Evolutionary conservation across 2,329 filamentous ascomycete species (phyloP).

Genomic region (Metarhizium robertsii): DNA sequence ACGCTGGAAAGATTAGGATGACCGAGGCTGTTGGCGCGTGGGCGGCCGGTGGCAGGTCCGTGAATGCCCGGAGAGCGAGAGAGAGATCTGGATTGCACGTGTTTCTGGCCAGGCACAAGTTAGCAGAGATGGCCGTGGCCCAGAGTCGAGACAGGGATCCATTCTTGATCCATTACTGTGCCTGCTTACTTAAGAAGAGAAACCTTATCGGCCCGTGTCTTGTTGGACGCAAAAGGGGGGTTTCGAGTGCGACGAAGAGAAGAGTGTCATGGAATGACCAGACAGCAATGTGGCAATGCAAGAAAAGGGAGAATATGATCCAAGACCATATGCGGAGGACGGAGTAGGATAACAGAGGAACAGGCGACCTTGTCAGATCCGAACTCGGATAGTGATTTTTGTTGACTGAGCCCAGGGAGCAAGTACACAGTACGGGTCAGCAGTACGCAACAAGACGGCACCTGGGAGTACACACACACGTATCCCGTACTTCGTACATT

Average conservation of each 20-base stretch:
- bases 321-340: too few relatives aligned
- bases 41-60: neutral
- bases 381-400: neutral
- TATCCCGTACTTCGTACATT: too few relatives aligned
- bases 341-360: too few relatives aligned
- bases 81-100: neutral
- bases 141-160: neutral
- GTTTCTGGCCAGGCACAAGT: neutral
- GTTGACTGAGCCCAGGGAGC: neutral
- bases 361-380: neutral
- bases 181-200: neutral
- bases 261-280: too few relatives aligned
- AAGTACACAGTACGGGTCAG: neutral
- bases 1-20: neutral
- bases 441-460: too few relatives aligned
- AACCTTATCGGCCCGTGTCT: neutral
- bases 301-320: too few relatives aligned
- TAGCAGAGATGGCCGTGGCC: neutral
- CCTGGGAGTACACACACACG: too few relatives aligned
- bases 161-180: neutral
- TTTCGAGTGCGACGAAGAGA: too few relatives aligned
- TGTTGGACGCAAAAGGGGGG: neutral
- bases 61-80: conserved; percentile 1
- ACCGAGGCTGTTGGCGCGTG: neutral
- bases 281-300: too few relatives aligned